Percentiles rank a stretch among this genome's conserved stretches.
Evolutionary conservation across 352 stramenopile species (phyloP).

Genomic region (Phytophthora pistaciae): DNA sequence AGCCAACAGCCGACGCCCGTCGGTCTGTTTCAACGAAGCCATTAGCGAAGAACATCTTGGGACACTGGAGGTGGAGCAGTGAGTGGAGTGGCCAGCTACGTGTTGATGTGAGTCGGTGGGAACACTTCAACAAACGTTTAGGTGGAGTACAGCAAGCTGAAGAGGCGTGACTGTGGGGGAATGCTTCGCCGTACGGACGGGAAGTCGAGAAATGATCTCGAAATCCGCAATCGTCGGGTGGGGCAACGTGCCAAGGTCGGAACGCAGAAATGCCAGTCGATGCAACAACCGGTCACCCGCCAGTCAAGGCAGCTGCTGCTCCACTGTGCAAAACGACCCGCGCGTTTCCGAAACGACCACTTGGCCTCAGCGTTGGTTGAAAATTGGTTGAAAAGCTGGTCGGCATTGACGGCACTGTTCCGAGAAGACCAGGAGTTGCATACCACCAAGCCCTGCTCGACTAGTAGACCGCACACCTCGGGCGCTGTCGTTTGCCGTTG

Average conservation of each 20-base stretch:
- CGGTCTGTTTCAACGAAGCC: conserved; percentile 76
- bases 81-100: conserved; percentile 34
- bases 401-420: conserved; percentile 34
- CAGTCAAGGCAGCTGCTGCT: conserved; percentile 30
- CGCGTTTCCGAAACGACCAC: conserved; percentile 43
- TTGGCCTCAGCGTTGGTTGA: conserved; percentile 32
- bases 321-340: conserved; percentile 34
- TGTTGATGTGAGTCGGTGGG: conserved; percentile 35
- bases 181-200: conserved; percentile 39
- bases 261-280: conserved; percentile 37
- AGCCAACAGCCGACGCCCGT: conserved; percentile 36
- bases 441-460: conserved; percentile 6
- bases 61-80: conserved; percentile 9
- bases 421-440: conserved; percentile 29
- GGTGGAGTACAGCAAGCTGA: conserved; percentile 45
- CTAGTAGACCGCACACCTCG: neutral
- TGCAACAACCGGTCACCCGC: conserved; percentile 25
- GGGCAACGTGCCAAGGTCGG: conserved; percentile 29
- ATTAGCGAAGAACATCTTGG: conserved; percentile 79
- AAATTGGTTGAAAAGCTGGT: conserved; percentile 31
- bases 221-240: conserved; percentile 26
- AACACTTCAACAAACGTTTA: conserved; percentile 47
- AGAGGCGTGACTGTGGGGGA: conserved; percentile 40
- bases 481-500: conserved; percentile 19
- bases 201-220: conserved; percentile 53